These are phyloP conservation scores for Leishmania lainsoni DNA, from an alignment of 208 protist genomes.

Conservation along the genomic window DNA sequence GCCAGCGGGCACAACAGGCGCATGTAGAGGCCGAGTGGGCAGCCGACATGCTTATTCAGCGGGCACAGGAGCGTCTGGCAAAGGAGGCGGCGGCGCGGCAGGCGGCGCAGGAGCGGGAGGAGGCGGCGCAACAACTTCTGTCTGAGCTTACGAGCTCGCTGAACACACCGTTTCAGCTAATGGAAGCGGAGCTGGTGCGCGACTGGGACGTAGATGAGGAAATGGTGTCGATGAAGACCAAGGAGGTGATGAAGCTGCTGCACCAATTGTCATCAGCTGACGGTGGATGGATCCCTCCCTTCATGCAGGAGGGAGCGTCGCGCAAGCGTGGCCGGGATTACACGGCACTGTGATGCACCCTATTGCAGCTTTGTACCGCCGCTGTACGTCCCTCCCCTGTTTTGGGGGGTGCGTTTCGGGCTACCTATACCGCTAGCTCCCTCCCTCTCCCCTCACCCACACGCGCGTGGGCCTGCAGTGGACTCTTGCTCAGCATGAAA, in stretches of 20 bases:
- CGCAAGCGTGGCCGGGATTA: constrained; percentile 27
- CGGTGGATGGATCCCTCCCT: neutral
- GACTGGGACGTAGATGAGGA: constrained; percentile 82
- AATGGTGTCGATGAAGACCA: constrained; percentile 61
- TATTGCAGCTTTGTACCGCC: neutral
- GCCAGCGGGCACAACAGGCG: constrained; percentile 47
- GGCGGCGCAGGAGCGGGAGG: constrained; percentile 44
- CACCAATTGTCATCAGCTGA: constrained; percentile 28
- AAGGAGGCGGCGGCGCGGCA: constrained; percentile 30
- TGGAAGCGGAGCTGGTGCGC: constrained; percentile 67
- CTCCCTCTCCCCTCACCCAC: neutral
- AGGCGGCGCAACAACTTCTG: constrained; percentile 46
- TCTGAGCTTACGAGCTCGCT: constrained; percentile 63
- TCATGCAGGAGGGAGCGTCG: constrained; percentile 1
- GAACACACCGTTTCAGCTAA: constrained; percentile 64
- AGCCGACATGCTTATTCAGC: constrained; percentile 51
- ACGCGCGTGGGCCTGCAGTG: neutral
- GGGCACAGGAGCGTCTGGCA: constrained; percentile 42
- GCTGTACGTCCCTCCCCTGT: neutral
- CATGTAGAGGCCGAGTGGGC: constrained; percentile 60
- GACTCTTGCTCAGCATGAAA: neutral
- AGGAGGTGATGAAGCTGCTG: constrained; percentile 59
- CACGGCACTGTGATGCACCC: neutral
- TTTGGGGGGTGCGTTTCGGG: too few species aligned
- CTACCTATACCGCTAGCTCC: neutral